A percentile compares a stretch with the other conserved stretches of the same genome.
Conservation (phyloP, 2,329 filamentous ascomycete species). For the Keithomyces neogunnii region DNA sequence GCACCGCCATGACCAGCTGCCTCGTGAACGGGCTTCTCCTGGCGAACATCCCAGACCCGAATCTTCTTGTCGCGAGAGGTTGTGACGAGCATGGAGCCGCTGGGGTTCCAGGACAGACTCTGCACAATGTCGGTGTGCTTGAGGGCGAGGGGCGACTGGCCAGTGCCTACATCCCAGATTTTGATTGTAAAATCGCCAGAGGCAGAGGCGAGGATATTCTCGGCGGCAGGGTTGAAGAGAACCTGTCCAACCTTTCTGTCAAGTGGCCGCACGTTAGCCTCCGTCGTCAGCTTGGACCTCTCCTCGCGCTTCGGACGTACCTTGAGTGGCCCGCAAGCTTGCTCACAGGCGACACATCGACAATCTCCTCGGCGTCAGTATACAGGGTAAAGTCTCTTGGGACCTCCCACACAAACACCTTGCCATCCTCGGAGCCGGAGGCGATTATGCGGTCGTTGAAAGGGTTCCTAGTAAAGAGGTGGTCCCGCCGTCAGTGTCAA, state of each 20-base stretch:
- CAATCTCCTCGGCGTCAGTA: slow-evolving; percentile 74
- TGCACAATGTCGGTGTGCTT: slow-evolving; percentile 90
- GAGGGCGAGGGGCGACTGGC: slow-evolving; percentile 64
- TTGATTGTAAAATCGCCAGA: slow-evolving; percentile 94
- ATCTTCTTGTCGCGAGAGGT: slow-evolving; percentile 98
- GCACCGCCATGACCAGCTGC: slow-evolving; percentile 79
- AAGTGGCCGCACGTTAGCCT: neutral
- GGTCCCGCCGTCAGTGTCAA: neutral
- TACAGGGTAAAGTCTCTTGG: slow-evolving; percentile 79
- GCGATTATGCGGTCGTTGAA: slow-evolving; percentile 92
- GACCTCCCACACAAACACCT: slow-evolving; percentile 95
- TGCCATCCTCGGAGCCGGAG: slow-evolving; percentile 92
- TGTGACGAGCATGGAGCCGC: slow-evolving; percentile 77
- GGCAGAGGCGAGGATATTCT: slow-evolving; percentile 89
- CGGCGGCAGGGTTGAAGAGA: slow-evolving; percentile 92
- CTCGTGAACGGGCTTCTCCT: slow-evolving; percentile 81
- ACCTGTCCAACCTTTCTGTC: slow-evolving; percentile 92
- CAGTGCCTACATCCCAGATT: slow-evolving; percentile 85
- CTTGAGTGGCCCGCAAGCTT: slow-evolving; percentile 83
- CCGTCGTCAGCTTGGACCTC: neutral
- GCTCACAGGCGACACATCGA: slow-evolving; percentile 71
- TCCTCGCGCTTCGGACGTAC: slow-evolving; percentile 34
- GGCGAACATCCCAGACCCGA: slow-evolving; percentile 92
- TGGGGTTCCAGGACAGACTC: slow-evolving; percentile 90
- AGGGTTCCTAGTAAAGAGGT: slow-evolving; percentile 58